Evolutionary conservation across 2,329 filamentous ascomycete species (phyloP), one percentile per base, ranked within the genome.

Genomic region (Aaosphaeria arxii): DNA sequence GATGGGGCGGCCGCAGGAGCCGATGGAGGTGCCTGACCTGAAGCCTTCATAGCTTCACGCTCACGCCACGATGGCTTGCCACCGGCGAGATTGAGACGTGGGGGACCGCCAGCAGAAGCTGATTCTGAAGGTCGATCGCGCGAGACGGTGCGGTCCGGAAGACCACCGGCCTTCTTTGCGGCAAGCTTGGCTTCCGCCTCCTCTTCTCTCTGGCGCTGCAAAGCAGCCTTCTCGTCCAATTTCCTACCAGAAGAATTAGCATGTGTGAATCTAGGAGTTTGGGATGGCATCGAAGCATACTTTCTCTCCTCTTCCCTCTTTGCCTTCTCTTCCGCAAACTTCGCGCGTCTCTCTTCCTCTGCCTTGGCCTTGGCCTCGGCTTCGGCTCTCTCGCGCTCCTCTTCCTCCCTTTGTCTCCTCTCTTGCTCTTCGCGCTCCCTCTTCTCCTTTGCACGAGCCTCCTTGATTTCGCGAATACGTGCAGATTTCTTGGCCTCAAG

Each of bases 401-500:
- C 90, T 61, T 94, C 90, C 71, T 97, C 94, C 50, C 80, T 82
- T 48, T 86, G 78, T 55, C 81, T 81, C 47, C 85, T 83, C 75
- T 96, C 91, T 66, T 85, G 84, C 71, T 94, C 91, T 71, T 96
- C 91, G 44, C 80, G 83, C 74, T 95, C 90, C 48, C 84, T 81
- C 76, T 85, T 90, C 81, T 96, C 91, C 48, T 87, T 85, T 47
- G 89, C 81, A 71, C 87, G 86, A 59, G 85, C 84, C 67, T 96
- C 92, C 61, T 88, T 86, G 64, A 88, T 84, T 71, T 96, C 91
- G 80, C 90, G 92, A 74, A 91, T 86, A 64, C 94, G 89, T 56
- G 85, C 82, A 36, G 86, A 83, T 73, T 96, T 95, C 77, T 95
- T 90, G 73, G 87, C 88, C 77, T 97, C 89, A 49, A 97, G 82